Evolutionary conservation across 805 yeast species (phyloP).

Genomic region (Starmerella geochares): DNA sequence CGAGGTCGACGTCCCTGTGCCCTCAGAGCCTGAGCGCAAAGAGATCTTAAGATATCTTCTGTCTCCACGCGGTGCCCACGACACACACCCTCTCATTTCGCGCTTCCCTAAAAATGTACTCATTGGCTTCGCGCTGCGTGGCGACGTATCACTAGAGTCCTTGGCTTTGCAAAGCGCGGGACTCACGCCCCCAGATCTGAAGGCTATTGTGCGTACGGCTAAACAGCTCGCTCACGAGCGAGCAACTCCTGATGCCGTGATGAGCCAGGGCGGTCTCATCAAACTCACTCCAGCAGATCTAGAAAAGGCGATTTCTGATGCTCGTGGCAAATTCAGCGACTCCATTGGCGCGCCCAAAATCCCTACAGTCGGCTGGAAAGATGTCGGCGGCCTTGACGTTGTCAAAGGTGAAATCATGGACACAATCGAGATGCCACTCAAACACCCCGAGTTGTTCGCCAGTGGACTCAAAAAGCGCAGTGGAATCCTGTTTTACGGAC

Average conservation of each 20-base stretch:
- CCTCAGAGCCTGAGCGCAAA: conserved; percentile 63
- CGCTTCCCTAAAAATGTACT: conserved; percentile 11
- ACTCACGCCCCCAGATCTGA: conserved; percentile 71
- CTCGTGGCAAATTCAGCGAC: conserved; percentile 80
- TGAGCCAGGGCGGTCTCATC: conserved; percentile 47
- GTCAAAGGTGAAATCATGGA: conserved; percentile 90
- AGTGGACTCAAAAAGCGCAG: conserved; percentile 87
- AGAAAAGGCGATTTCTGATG: conserved; percentile 61
- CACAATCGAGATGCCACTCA: conserved; percentile 90
- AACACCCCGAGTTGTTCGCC: conserved; percentile 79
- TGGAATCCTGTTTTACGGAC: conserved; percentile 92
- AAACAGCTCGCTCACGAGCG: conserved; percentile 48
- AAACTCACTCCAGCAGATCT: conserved; percentile 51
- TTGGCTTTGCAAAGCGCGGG: conserved; percentile 88
- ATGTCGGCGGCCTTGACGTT: conserved; percentile 86
- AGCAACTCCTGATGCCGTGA: conserved; percentile 32
- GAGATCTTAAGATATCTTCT: conserved; percentile 47
- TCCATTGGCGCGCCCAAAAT: conserved; percentile 95
- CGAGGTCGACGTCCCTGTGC: conserved; percentile 66
- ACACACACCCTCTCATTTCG: conserved; percentile 11
- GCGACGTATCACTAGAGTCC: conserved; percentile 45
- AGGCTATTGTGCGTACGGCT: conserved; percentile 59
- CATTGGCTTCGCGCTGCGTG: conserved; percentile 30
- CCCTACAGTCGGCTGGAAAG: conserved; percentile 93
- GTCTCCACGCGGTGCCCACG: not conserved